phyloP scores from a whole-genome alignment of 768 basidiomycete genomes.

The Tephrocybe sp. region DNA sequence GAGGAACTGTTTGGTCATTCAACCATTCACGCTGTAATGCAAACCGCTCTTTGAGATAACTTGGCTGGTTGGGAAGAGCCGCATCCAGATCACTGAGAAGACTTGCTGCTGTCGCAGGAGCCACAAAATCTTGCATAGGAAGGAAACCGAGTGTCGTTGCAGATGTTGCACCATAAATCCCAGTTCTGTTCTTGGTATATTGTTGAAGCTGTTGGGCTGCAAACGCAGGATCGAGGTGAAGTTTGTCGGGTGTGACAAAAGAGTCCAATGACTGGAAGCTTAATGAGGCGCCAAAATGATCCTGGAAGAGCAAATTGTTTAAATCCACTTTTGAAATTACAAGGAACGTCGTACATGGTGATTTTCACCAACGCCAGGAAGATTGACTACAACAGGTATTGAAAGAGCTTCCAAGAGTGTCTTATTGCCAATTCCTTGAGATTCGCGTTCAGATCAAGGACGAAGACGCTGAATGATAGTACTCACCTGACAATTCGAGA shows the following conservation, averaged over 20 bases:
- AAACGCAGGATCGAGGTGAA: background rate
- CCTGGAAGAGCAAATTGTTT: background rate
- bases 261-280: background rate
- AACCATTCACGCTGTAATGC: slow-evolving; percentile 5
- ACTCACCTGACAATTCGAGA: slow-evolving; percentile 21
- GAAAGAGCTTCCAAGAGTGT: slow-evolving; percentile 23
- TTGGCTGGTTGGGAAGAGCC: background rate
- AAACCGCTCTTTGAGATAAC: background rate
- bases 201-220: background rate
- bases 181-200: slow-evolving; percentile 4
- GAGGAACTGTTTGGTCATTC: slow-evolving; percentile 2
- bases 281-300: slow-evolving; percentile 1
- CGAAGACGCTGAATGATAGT: background rate
- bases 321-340: background rate
- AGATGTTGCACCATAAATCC: slow-evolving; percentile 2
- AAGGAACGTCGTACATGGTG: slow-evolving; percentile 14
- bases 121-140: slow-evolving; percentile 1
- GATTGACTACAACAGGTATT: slow-evolving; percentile 29
- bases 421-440: slow-evolving; percentile 34
- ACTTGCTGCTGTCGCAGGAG: background rate
- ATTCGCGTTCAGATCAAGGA: slow-evolving; percentile 22
- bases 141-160: slow-evolving; percentile 8
- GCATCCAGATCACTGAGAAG: slow-evolving; percentile 4
- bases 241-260: background rate
- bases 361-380: slow-evolving; percentile 41